A percentile compares a stretch with the other conserved stretches of the same genome.
Evolutionary conservation across 441 rosid genomes (phyloP).

Genomic region (Populus hybrid): DNA sequence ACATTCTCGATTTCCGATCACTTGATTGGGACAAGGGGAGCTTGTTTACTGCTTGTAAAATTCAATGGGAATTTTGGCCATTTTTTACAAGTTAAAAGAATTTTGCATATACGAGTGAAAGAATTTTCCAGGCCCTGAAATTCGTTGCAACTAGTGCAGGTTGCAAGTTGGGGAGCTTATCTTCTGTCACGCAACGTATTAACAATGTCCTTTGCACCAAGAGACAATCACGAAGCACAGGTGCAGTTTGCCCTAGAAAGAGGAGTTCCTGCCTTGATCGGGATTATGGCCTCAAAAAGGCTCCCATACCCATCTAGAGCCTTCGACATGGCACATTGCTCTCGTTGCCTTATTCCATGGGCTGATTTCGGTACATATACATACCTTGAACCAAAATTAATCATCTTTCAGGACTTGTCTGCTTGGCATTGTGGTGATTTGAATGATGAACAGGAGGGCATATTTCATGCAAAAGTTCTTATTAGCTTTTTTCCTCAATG

Average conservation of each 20-base stretch:
- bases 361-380: conserved; percentile 36
- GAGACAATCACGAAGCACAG: conserved; percentile 90
- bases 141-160: conserved; percentile 32
- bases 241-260: conserved; percentile 90
- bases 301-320: conserved; percentile 88
- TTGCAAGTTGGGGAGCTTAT: conserved; percentile 93
- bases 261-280: conserved; percentile 86
- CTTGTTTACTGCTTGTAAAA: too few species aligned
- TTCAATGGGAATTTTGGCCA: too few species aligned
- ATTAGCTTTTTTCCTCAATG: background rate
- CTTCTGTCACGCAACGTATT: conserved; percentile 71
- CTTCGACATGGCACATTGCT: conserved; percentile 94
- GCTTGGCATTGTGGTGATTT: too few species aligned
- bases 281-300: conserved; percentile 70
- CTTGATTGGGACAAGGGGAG: too few species aligned
- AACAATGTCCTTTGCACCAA: conserved; percentile 79
- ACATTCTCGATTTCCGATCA: too few species aligned
- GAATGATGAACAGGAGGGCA: too few species aligned
- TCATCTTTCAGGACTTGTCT: background rate
- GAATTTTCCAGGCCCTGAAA: background rate
- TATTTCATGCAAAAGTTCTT: too few species aligned
- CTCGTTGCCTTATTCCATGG: conserved; percentile 96
- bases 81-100: too few species aligned
- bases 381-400: too few species aligned
- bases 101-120: too few species aligned